Conservation (phyloP, 441 rosid genomes). For the Erodium chrysanthum region DNA sequence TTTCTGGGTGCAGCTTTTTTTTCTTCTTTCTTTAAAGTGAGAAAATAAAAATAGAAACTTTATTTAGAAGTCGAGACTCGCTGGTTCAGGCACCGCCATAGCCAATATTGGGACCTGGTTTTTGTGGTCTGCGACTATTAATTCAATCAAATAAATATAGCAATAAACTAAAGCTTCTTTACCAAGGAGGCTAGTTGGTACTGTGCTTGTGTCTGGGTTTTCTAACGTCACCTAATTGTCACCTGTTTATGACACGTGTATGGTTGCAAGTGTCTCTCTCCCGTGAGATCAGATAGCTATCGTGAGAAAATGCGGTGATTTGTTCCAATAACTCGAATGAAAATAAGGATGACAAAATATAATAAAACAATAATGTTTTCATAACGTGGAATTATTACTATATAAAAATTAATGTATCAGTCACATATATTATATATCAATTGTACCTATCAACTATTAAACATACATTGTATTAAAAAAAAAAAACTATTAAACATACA, state of each 20-base stretch:
- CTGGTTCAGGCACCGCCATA: neutral
- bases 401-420: no score
- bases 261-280: no score
- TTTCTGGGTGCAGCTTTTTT: neutral
- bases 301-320: no score
- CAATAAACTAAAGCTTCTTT: neutral
- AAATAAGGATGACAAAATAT: no score
- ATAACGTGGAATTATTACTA: no score
- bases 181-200: neutral
- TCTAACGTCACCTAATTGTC: neutral
- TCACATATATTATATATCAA: no score
- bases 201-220: neutral
- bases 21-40: neutral
- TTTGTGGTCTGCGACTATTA: neutral
- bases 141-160: neutral
- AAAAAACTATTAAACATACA: no score
- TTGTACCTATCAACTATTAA: no score
- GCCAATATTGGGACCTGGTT: conserved; percentile 1
- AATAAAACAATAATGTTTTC: no score
- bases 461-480: no score
- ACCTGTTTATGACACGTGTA: neutral
- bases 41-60: neutral
- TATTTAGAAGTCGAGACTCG: neutral
- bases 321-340: no score
- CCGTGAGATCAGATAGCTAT: no score